These are phyloP conservation scores for Hyphodiscus sp. DNA, from an alignment of 2,329 filamentous ascomycete genomes.

Conservation along the genomic window DNA sequence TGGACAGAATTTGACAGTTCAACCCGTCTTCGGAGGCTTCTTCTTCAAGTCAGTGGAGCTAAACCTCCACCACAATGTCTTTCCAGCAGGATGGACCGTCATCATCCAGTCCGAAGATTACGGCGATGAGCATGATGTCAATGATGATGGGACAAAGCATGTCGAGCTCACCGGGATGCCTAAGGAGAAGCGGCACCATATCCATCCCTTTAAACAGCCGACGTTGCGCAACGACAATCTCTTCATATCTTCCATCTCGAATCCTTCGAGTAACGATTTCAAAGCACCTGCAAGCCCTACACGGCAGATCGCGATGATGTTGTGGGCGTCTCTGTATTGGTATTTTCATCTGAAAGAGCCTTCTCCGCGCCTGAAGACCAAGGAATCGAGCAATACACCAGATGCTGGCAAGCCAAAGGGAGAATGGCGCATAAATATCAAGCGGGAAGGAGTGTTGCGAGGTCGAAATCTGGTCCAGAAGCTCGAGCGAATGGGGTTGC, in stretches of 20 bases:
- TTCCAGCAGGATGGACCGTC: conserved; percentile 85
- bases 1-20: conserved; percentile 75
- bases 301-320: conserved; percentile 90
- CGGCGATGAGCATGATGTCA: conserved; percentile 26
- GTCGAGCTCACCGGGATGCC: conserved; percentile 26
- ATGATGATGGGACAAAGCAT: conserved; percentile 17
- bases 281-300: conserved; percentile 75
- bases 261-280: conserved; percentile 73
- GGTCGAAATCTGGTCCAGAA: conserved; percentile 77
- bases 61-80: conserved; percentile 60
- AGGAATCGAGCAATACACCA: conserved; percentile 59
- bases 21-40: conserved; percentile 83
- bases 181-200: conserved; percentile 33
- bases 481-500: conserved; percentile 86
- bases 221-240: conserved; percentile 74
- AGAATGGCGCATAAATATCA: conserved; percentile 82
- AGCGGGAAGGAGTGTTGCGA: conserved; percentile 80
- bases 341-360: conserved; percentile 90
- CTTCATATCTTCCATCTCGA: conserved; percentile 88
- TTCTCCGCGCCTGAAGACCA: conserved; percentile 53
- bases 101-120: conserved; percentile 64
- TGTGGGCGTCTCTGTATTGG: conserved; percentile 93
- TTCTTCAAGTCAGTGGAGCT: conserved; percentile 82
- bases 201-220: conserved; percentile 64
- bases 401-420: conserved; percentile 66